phyloP scores from a whole-genome alignment of 1,284 basidiomycete species.

The Kalmanozyma brasiliensis region DNA sequence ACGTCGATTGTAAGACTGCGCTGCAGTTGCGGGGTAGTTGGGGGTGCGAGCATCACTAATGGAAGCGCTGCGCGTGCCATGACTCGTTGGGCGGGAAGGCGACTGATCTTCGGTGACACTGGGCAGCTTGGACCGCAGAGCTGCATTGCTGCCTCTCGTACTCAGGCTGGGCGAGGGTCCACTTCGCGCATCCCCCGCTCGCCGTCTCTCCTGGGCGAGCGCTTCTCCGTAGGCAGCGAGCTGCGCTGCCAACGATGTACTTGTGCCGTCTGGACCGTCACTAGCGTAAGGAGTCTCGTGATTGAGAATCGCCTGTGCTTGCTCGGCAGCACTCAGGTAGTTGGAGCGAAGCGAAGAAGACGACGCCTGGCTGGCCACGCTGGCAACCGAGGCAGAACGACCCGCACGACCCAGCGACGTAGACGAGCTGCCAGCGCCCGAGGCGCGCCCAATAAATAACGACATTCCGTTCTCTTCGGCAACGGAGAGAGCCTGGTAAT shows the following conservation, averaged over 20 bases:
- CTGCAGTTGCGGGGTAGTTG: constrained; percentile 34
- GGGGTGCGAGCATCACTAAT: constrained; percentile 27
- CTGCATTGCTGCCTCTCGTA: constrained; percentile 43
- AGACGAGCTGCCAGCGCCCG: constrained; percentile 5
- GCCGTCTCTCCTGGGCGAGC: constrained; percentile 40
- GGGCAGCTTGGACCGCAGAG: constrained; percentile 40
- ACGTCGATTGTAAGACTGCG: constrained; percentile 42
- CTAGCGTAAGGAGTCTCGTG: constrained; percentile 30
- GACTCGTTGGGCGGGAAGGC: constrained; percentile 22
- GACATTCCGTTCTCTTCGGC: constrained; percentile 39
- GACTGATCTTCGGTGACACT: constrained; percentile 53
- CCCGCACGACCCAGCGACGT: constrained; percentile 10
- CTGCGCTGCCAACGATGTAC: constrained; percentile 40
- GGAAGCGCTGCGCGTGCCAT: constrained; percentile 21
- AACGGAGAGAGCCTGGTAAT: constrained; percentile 37
- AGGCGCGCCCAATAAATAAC: neutral
- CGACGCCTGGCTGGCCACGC: constrained; percentile 31
- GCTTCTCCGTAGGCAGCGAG: constrained; percentile 58
- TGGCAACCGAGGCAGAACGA: constrained; percentile 24
- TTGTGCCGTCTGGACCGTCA: constrained; percentile 39
- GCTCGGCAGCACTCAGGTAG: constrained; percentile 47
- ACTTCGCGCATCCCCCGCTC: constrained; percentile 34
- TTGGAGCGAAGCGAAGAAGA: constrained; percentile 44
- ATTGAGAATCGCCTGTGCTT: constrained; percentile 52
- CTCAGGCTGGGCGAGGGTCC: constrained; percentile 44